Percentiles rank a stretch among this genome's conserved stretches.
These are phyloP conservation scores for Leishmania tarentolae DNA, from an alignment of 208 protist genomes.

Conservation along the genomic window DNA sequence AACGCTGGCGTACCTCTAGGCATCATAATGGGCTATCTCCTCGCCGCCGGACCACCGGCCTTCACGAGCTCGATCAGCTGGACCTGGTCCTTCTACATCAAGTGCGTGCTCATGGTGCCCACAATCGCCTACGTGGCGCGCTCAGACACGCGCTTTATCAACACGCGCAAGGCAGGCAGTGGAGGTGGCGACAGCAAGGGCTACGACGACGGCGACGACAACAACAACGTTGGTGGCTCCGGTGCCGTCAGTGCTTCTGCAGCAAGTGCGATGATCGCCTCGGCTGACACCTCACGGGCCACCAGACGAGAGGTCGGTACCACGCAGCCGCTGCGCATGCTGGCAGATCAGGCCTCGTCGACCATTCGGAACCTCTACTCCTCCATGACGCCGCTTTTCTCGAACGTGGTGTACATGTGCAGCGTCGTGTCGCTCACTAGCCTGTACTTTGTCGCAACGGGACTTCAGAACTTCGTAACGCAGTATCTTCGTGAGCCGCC, in stretches of 20 bases:
- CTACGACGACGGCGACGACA: conserved; percentile 1
- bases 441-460: conserved; percentile 92
- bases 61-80: conserved; percentile 68
- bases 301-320: not conserved
- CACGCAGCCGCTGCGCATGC: conserved; percentile 4
- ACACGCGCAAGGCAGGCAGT: conserved; percentile 28
- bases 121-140: conserved; percentile 56
- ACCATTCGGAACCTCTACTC: not conserved
- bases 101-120: conserved; percentile 78
- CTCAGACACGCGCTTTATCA: conserved; percentile 61
- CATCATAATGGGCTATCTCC: conserved; percentile 90
- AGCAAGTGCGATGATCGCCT: not conserved
- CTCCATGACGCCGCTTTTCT: conserved; percentile 31
- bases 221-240: not conserved
- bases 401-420: conserved; percentile 77
- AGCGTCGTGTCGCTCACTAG: conserved; percentile 81
- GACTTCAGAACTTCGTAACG: conserved; percentile 92
- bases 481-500: conserved; percentile 80
- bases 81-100: conserved; percentile 85
- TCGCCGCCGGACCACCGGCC: conserved; percentile 52
- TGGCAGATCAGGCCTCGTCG: not conserved
- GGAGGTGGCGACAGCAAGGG: conserved; percentile 4
- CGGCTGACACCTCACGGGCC: not conserved
- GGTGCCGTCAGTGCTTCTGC: not conserved
- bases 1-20: conserved; percentile 92